A percentile compares a stretch with the other conserved stretches of the same genome.
phyloP scores from a whole-genome alignment of 2,329 filamentous ascomycete species.

The Trichoderma simmonsii region DNA sequence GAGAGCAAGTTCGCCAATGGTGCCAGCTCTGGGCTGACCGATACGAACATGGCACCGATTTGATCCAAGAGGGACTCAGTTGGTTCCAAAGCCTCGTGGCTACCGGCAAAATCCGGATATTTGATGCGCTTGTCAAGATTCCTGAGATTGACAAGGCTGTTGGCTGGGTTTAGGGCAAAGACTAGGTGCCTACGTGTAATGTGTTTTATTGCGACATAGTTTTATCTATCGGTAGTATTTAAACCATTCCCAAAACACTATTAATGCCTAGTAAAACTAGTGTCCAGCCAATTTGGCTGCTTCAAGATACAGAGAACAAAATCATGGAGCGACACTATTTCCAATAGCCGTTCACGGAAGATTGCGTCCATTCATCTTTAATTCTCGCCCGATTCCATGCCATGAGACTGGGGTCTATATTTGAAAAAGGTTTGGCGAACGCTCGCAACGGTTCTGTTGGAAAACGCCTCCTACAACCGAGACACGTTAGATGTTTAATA shows the following conservation, averaged over 20 bases:
- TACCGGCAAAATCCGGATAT: neutral
- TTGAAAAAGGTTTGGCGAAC: neutral
- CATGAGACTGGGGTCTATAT: neutral
- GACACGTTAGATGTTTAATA: neutral
- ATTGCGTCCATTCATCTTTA: neutral
- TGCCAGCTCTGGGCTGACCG: neutral
- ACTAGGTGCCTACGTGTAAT: neutral
- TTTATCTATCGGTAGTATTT: neutral
- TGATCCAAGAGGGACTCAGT: neutral
- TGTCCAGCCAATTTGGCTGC: neutral
- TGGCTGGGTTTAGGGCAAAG: neutral
- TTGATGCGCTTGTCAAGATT: neutral
- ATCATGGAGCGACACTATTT: neutral
- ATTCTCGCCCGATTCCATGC: neutral
- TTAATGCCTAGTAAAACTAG: neutral
- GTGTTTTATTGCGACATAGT: neutral
- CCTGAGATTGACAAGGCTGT: neutral
- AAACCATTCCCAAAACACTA: neutral
- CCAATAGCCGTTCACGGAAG: neutral
- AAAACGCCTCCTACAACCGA: neutral
- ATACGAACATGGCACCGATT: neutral
- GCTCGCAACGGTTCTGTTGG: neutral
- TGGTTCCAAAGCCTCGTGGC: neutral
- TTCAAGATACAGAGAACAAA: neutral
- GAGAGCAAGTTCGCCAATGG: neutral